Base-by-base conservation (phyloP, 2,329 filamentous ascomycete species). In the Teratosphaeria pseudoeucalypti region DNA sequence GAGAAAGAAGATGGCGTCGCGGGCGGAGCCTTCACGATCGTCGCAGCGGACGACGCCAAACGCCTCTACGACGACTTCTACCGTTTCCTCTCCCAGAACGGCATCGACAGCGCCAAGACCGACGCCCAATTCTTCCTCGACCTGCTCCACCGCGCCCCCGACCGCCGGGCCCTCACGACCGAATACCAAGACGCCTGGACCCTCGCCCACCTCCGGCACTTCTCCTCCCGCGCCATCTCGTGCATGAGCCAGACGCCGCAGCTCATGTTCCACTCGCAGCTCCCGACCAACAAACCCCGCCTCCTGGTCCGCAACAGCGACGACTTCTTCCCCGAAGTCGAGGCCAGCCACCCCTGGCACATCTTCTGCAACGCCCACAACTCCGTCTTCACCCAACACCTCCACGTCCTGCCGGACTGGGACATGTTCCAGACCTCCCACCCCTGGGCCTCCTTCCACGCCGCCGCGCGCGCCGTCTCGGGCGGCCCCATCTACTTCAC, bases 401-500 rank as follows among this genome's bases (percentile, higher is more conserved):
- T 97, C 34, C 96, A 96, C 66, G 83, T 90, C 0, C 75, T 97
- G 0, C 92, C 94, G 0, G 92, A 96, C 72, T 88, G 85, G 85
- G 85, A 88, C 68, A 88, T 88, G 85, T 88, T 88, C 68, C 85
- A 88, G 67, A 87, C 85, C 1, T 78, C 76, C 23, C 84, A 87
- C 64, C 75, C 80, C 1, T 95, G 89, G 71, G 88, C 88, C 0
- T 83, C 82, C 0, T 95, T 94, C 70, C 94, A 99, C 67, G 94
- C 90, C 4, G 92, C 94, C 1, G 92, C 91, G 1, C 83, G 94
- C 54, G 95, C 90, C 72, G 79, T 99, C 10, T 92, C 87, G 55
- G 94, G 94, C 9, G 94, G 94, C 0, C 94, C 92, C 0, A 87
- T 99, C 49, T 96, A 95, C 68, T 92, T 99, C 71, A 97, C 92